Percentiles rank a stretch among this genome's conserved stretches.
These are phyloP conservation scores for Talaromyces wortmannii DNA, from an alignment of 495 filamentous ascomycete genomes.

Conservation along the genomic window DNA sequence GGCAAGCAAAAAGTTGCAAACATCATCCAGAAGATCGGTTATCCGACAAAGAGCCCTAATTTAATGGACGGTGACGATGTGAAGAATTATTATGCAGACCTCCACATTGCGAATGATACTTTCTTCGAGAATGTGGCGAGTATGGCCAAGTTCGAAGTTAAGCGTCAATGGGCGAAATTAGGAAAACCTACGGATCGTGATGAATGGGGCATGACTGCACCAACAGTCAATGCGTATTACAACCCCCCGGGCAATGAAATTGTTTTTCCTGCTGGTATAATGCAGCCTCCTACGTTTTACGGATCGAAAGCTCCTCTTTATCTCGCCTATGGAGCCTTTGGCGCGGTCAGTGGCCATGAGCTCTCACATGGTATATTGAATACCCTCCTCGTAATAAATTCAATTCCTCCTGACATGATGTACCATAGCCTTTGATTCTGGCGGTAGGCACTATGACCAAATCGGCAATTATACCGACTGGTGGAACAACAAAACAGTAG, in stretches of 20 bases:
- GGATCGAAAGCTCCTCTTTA: conserved; percentile 56
- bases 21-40: conserved; percentile 70
- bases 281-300: conserved; percentile 64
- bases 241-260: conserved; percentile 60
- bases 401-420: conserved; percentile 1
- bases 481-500: conserved; percentile 62
- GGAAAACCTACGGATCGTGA: conserved; percentile 55
- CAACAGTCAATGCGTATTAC: conserved; percentile 60
- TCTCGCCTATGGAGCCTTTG: conserved; percentile 64
- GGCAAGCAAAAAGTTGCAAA: conserved; percentile 64
- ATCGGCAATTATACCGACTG: conserved; percentile 61
- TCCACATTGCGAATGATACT: conserved; percentile 43
- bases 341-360: conserved; percentile 66
- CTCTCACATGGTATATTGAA: conserved; percentile 51
- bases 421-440: conserved; percentile 59
- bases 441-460: conserved; percentile 60
- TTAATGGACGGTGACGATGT: conserved; percentile 52
- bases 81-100: conserved; percentile 48
- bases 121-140: conserved; percentile 58
- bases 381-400: neutral
- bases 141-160: conserved; percentile 36
- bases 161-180: conserved; percentile 48
- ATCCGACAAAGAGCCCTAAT: conserved; percentile 59
- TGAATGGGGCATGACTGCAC: conserved; percentile 57
- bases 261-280: conserved; percentile 66